Base-by-base conservation (phyloP, 2,329 filamentous ascomycete genomes). In the Fusarium sp. region DNA sequence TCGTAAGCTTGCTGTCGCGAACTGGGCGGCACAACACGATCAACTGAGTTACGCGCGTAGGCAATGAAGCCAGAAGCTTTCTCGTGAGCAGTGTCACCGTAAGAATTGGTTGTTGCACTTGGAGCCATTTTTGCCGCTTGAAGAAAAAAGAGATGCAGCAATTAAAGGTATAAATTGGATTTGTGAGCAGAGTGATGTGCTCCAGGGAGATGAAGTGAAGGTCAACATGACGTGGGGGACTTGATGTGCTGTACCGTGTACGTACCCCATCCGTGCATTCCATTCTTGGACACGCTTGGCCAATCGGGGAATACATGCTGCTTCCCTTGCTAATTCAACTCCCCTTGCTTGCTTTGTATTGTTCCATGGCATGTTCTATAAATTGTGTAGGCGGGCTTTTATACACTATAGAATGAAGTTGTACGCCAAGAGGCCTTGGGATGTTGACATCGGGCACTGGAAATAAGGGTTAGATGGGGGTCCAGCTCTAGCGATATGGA, bases 1-100 rank as follows among this genome's bases (percentile, higher is more conserved):
- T 85, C 80, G 70, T 88, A 83, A 41, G 87, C 82, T 56, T 83
- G 82, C 65, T 87, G 83, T 49, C 91, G 85, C 61, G 85, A 85
- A 35, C 87, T 80, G 0, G 90, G 89, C 44, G 88, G 85, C 43
- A 93, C 82, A 71, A 84, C 73, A 66, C 82, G 80, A 73, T 87
- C 79, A 53, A 85, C 70, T 55, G 82, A 81, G 58, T 78, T 79
- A 62, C 82, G 82, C 50, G 79, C 76, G 70, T 81, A 82, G 56
- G 77, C 74, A 63, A 80, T 72, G 25, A 82, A 68, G 50, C 76
- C 76, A 19, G 75, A 73, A 45, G 79, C 79, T 54, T 47, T 54
- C 22, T 71, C 73, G 52, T 75, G 73, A 51, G 77, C 71, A n/a
- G 68, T 63, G 14, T 72, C 60, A 62, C 72, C 69, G 48, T 67